Evolutionary conservation across 2,329 filamentous ascomycete genomes (phyloP), one percentile per base, ranked within the genome.

Genomic region (Fusarium coffeatum): DNA sequence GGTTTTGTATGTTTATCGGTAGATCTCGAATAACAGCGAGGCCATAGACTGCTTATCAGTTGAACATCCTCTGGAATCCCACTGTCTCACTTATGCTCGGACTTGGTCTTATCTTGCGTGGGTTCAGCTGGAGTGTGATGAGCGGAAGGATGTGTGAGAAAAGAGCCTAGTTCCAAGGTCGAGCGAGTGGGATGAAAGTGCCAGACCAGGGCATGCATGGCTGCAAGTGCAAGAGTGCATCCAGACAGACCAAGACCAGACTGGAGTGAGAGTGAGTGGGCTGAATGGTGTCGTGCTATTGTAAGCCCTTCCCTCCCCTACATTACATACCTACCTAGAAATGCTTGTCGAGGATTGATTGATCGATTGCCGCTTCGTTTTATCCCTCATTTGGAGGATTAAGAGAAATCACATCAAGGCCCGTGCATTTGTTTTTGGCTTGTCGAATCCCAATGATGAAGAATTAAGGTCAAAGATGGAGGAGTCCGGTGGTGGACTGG

Each of bases 391-490:
- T 28, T 66, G 43, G 47, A 66, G 27, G 43, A n/a, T 49, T 37
- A 43, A 42, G n/a, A 58, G 57, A 61, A 59, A 64, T 49, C 63
- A 58, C 43, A 27, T 30, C 49, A 41, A 41, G 64, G 64, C 32
- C 65, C 64, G 65, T 68, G 65, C 64, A 37, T 50, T 61, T 18
- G 43, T 49, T 42, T 50, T 47, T 47, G 45, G 45, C 45, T 47
- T 47, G 25, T 47, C 22, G 62, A 48, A 53, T 37, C 37, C 42
- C 28, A 34, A 42, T 23, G 32, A 30, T 37, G 64, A 59, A 68
- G 53, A 69, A 69, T 62, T 69, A 66, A 69, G 66, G 50, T 67
- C 66, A 49, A 58, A 70, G 43, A 57, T 50, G 66, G 62, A 67
- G 49, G 59, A 62, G 51, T 62, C 64, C 49, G 62, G 47, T 67